phyloP scores from a whole-genome alignment of 2,329 filamentous ascomycete species.

The Curvularia hawaiiensis region DNA sequence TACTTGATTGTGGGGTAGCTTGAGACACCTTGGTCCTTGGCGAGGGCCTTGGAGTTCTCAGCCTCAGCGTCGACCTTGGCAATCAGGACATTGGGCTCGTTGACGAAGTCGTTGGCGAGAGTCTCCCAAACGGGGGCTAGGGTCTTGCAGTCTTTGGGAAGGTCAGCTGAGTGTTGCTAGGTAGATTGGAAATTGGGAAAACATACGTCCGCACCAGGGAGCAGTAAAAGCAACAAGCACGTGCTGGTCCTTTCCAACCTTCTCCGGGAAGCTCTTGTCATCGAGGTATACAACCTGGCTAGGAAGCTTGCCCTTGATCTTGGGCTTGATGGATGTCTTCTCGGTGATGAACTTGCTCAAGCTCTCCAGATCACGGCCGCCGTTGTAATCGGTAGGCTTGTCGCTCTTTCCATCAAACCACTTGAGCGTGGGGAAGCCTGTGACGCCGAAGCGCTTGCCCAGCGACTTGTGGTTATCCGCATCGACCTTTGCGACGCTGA shows the following conservation, averaged over 20 bases:
- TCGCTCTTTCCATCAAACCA: constrained; percentile 97
- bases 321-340: constrained; percentile 84
- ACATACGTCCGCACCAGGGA: constrained; percentile 97
- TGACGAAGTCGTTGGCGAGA: constrained; percentile 78
- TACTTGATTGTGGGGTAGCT: constrained; percentile 98
- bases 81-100: constrained; percentile 79
- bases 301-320: constrained; percentile 72
- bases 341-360: constrained; percentile 79
- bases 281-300: constrained; percentile 81
- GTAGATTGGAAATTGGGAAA: constrained; percentile 2
- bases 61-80: constrained; percentile 96
- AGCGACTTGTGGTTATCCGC: constrained; percentile 86
- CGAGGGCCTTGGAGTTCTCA: constrained; percentile 79
- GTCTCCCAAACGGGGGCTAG: constrained; percentile 91
- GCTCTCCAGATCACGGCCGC: constrained; percentile 86
- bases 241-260: constrained; percentile 83
- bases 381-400: constrained; percentile 81
- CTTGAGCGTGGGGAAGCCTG: constrained; percentile 97
- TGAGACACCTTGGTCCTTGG: constrained; percentile 75
- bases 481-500: constrained; percentile 94
- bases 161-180: constrained; percentile 14
- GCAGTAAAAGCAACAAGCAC: constrained; percentile 96
- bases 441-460: constrained; percentile 83
- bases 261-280: constrained; percentile 76
- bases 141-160: constrained; percentile 83